Percentiles rank a stretch among this genome's conserved stretches.
Evolutionary conservation across 1,284 basidiomycete species (phyloP).

Genomic region (Fomitiporia mediterranea): DNA sequence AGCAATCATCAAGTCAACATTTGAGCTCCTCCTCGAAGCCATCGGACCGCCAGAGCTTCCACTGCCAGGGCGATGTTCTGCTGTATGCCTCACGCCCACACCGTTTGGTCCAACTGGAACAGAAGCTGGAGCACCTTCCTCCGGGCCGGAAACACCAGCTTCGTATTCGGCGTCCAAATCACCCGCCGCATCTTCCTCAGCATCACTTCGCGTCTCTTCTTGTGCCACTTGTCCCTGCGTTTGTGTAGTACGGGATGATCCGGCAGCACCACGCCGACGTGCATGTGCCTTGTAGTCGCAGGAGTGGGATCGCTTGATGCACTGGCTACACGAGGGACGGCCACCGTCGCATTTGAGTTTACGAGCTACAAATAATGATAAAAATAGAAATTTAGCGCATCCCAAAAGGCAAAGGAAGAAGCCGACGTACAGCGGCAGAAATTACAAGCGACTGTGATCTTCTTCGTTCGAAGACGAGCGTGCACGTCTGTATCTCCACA

Average conservation of each 20-base stretch:
- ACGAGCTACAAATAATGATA: slow-evolving; percentile 46
- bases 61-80: slow-evolving; percentile 1
- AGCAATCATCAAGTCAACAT: slow-evolving; percentile 38
- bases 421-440: slow-evolving; percentile 72
- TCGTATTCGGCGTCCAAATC: slow-evolving; percentile 13
- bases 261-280: slow-evolving; percentile 56
- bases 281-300: slow-evolving; percentile 77
- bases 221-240: slow-evolving; percentile 2
- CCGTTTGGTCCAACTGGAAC: not conserved
- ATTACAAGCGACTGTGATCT: slow-evolving; percentile 45
- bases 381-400: slow-evolving; percentile 12
- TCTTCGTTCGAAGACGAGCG: slow-evolving; percentile 8
- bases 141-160: slow-evolving; percentile 1
- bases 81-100: not conserved
- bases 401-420: slow-evolving; percentile 14
- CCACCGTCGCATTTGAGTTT: slow-evolving; percentile 83
- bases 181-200: slow-evolving; percentile 10
- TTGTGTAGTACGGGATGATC: not conserved
- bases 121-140: not conserved
- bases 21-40: slow-evolving; percentile 51
- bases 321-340: slow-evolving; percentile 72
- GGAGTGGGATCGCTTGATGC: slow-evolving; percentile 64
- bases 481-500: not conserved
- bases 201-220: slow-evolving; percentile 7
- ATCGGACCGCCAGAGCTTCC: not conserved